These are phyloP conservation scores for Medicago truncatula DNA, from an alignment of 306 rosid genomes.

Conservation along the genomic window DNA sequence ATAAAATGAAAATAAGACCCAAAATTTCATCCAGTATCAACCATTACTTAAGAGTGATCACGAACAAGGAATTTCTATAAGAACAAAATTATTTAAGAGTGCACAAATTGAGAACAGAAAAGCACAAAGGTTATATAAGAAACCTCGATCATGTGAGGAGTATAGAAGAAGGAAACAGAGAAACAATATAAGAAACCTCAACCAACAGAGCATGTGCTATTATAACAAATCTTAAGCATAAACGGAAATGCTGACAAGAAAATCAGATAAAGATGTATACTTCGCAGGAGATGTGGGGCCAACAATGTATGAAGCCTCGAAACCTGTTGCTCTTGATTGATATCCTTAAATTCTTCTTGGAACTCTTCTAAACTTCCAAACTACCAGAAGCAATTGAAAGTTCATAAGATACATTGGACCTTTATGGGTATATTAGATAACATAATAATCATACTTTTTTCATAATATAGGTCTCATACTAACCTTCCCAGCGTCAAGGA, in stretches of 20 bases:
- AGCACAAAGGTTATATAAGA: neutral
- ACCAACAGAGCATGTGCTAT: slow-evolving; percentile 12
- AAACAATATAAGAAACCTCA: slow-evolving; percentile 27
- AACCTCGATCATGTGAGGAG: slow-evolving; percentile 7
- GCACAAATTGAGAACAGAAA: slow-evolving; percentile 28
- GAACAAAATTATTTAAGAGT: slow-evolving; percentile 22
- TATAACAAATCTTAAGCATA: slow-evolving; percentile 8
- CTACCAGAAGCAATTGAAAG: slow-evolving; percentile 49
- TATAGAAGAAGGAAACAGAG: neutral
- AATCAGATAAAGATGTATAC: slow-evolving; percentile 57
- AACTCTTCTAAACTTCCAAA: slow-evolving; percentile 96
- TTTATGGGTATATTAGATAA: slow-evolving; percentile 36
- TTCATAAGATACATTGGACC: slow-evolving; percentile 27
- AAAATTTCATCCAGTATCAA: slow-evolving; percentile 15
- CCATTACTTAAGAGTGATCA: slow-evolving; percentile 22
- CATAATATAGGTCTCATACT: slow-evolving; percentile 43
- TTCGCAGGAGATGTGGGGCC: slow-evolving; percentile 95
- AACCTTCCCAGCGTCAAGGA: slow-evolving; percentile 99
- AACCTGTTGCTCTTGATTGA: slow-evolving; percentile 94
- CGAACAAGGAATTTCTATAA: slow-evolving; percentile 14
- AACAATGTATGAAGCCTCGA: slow-evolving; percentile 92
- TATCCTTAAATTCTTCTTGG: slow-evolving; percentile 96
- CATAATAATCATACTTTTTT: slow-evolving; percentile 35
- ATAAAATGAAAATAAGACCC: slow-evolving; percentile 25
- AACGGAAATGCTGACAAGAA: slow-evolving; percentile 1